Evolutionary conservation across 805 yeast species (phyloP), one percentile per base, ranked within the genome.

Genomic region (Starmera quercuum): DNA sequence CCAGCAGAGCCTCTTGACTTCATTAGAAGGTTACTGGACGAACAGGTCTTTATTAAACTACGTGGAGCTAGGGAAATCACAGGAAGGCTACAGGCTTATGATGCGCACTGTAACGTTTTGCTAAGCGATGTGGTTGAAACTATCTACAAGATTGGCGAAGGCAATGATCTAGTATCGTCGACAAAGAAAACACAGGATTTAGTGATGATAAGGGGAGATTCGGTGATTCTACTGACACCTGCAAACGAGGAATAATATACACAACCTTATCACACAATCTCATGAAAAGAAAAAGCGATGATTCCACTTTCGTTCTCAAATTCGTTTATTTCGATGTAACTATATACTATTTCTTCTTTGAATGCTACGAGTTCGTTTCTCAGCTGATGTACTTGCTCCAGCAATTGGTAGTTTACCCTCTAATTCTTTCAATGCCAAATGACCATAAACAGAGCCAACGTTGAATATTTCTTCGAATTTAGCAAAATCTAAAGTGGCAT

Each of bases 201-300:
- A 87, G 78, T 92, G 28, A 90, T 90, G 61, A 88, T 92, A 12
- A 79, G 99, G 64, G 99, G 99, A n/a, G 98, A 92, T 60, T 78
- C 94, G 3, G 97, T 92, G 29, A 85, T 94, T 32, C 69, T 88
- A 46, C 79, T 92, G 34, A 77, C 82, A 34, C 68, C 78, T 5
- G 63, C 68, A 16, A 34, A 54, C 20, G 54, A 53, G 8, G 57
- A 53, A 10, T 44, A 27, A 37, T 21, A 7, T 24, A 19, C 18
- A 17, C 23, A 21, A 21, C 23, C 11, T 8, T n/a, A n/a, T n/a
- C n/a, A n/a, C n/a, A n/a, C n/a, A n/a, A n/a, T n/a, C n/a, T n/a
- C n/a, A n/a, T n/a, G n/a, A n/a, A n/a, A n/a, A n/a, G n/a, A n/a
- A n/a, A n/a, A n/a, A n/a, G n/a, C n/a, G n/a, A n/a, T n/a, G n/a